Evolutionary conservation across 2,329 filamentous ascomycete species (phyloP).

Genomic region (Aureobasidium sp.): DNA sequence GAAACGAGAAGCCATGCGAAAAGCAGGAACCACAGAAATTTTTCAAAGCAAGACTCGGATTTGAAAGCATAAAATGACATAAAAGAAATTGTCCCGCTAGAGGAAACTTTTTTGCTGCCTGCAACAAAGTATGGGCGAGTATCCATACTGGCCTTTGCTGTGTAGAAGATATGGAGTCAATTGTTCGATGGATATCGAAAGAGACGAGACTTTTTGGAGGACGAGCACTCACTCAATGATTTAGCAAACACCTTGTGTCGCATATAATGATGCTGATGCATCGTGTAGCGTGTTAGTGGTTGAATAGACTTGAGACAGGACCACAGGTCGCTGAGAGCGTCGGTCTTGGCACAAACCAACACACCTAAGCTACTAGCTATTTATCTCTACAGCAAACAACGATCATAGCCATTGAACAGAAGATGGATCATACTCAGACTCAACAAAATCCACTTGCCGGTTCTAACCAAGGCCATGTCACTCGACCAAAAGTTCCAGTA

Average conservation of each 20-base stretch:
- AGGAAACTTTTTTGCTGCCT: background rate
- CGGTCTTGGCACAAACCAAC: background rate
- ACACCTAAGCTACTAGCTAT: background rate
- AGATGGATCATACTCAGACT: background rate
- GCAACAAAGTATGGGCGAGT: background rate
- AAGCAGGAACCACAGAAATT: background rate
- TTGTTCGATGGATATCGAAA: too few relatives aligned
- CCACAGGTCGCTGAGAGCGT: background rate
- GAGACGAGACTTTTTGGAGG: too few relatives aligned
- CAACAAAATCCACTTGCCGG: background rate
- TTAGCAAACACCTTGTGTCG: background rate
- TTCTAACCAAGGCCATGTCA: slow-evolving; percentile 49
- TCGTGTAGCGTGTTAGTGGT: background rate
- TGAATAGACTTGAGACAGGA: background rate
- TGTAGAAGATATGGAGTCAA: too few relatives aligned
- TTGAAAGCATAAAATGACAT: background rate
- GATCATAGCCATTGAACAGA: background rate
- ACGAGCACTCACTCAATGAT: background rate
- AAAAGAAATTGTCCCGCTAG: background rate
- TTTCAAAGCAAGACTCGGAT: background rate
- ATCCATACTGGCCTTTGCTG: background rate
- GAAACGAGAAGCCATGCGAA: background rate
- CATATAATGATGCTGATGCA: background rate
- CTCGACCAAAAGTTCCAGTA: slow-evolving; percentile 81
- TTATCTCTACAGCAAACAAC: background rate